These are phyloP conservation scores for Magnolia changhungtana DNA, from an alignment of 164 flowering plant species.

Conservation along the genomic window DNA sequence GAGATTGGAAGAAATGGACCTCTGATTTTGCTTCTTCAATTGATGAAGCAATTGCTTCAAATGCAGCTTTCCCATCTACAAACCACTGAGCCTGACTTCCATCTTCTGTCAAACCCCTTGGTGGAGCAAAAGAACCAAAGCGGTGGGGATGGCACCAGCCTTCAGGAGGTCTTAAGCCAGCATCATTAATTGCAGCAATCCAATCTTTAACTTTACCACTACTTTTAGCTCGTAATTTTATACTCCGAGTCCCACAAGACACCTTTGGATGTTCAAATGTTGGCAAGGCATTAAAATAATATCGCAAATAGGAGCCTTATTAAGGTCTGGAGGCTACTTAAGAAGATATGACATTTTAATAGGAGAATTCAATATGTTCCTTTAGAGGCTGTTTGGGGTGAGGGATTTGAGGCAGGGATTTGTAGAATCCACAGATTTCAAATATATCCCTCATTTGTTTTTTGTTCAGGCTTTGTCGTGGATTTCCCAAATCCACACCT, in stretches of 20 bases:
- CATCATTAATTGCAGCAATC: conserved; percentile 97
- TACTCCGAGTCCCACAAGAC: conserved; percentile 78
- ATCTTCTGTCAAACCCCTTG: conserved; percentile 92
- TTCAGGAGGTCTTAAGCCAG: conserved; percentile 91
- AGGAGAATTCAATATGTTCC: neutral
- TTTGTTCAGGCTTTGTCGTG: too few relatives aligned
- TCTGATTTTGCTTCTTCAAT: conserved; percentile 95
- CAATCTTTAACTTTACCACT: conserved; percentile 74
- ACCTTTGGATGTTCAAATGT: conserved; percentile 46
- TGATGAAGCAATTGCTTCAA: conserved; percentile 89
- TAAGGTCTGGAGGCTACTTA: neutral
- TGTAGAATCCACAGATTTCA: too few relatives aligned
- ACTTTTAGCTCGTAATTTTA: conserved; percentile 61
- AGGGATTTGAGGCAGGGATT: too few relatives aligned
- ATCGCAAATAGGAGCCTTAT: neutral
- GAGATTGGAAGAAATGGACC: conserved; percentile 38
- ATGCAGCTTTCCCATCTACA: conserved; percentile 92
- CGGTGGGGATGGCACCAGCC: conserved; percentile 99
- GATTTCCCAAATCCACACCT: too few relatives aligned
- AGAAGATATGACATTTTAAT: neutral
- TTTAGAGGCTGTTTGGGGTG: neutral
- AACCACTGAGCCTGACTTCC: conserved; percentile 97
- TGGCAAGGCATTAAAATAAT: conserved; percentile 6
- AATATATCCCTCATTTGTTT: too few relatives aligned
- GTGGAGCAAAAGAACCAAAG: conserved; percentile 98